Percentiles rank a stretch among this genome's conserved stretches.
Conservation (phyloP, 2,329 filamentous ascomycete species). For the Dendryphion nanum region DNA sequence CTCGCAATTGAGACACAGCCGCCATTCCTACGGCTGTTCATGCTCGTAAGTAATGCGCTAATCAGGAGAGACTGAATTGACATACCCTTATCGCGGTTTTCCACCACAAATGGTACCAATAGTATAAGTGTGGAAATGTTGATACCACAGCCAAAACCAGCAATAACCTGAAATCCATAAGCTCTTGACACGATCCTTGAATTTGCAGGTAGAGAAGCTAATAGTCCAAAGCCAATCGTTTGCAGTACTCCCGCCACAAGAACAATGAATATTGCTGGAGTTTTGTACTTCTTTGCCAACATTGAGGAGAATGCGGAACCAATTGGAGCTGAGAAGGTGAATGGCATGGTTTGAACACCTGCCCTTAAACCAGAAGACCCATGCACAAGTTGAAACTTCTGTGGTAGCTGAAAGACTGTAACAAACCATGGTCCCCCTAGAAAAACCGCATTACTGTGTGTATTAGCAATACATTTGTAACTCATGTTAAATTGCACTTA, state of each 20-base stretch:
- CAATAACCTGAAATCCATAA: conserved; percentile 12
- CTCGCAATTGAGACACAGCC: conserved; percentile 4
- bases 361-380: conserved; percentile 1
- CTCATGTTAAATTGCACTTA: conserved; percentile 1
- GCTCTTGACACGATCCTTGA: background rate
- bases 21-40: conserved; percentile 8
- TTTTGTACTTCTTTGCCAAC: conserved; percentile 1
- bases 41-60: background rate
- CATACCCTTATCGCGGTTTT: conserved; percentile 7
- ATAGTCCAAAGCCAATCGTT: conserved; percentile 7
- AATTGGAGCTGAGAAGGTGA: conserved; percentile 7
- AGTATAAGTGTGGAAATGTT: conserved; percentile 5
- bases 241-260: conserved; percentile 4
- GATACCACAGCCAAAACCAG: conserved; percentile 10
- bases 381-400: conserved; percentile 5
- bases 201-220: conserved; percentile 4
- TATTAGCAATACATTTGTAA: background rate
- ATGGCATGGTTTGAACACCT: conserved; percentile 9
- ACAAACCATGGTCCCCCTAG: conserved; percentile 4
- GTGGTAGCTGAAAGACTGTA: conserved; percentile 4
- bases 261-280: conserved; percentile 6
- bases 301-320: conserved; percentile 4
- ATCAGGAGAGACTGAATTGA: background rate
- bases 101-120: conserved; percentile 7
- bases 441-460: conserved; percentile 2